These are phyloP conservation scores for Backusella mclennaniae DNA, from an alignment of 192 early-diverging fungal species.

Conservation along the genomic window DNA sequence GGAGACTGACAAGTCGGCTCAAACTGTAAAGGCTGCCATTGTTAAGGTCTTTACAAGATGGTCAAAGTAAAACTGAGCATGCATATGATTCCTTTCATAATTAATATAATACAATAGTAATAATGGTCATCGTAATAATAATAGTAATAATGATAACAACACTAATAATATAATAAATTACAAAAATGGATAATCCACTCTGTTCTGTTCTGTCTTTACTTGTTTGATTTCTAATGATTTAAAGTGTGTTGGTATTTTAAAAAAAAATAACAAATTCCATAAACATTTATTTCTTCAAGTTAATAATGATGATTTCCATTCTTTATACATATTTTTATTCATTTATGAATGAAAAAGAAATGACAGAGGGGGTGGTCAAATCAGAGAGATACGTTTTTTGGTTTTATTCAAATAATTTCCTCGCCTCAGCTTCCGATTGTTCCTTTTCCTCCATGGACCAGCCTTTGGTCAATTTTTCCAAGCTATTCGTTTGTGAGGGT, in stretches of 20 bases:
- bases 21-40: constrained; percentile 72
- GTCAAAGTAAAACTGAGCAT: constrained; percentile 12
- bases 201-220: not conserved
- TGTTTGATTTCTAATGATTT: too few relatives aligned
- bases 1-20: constrained; percentile 84
- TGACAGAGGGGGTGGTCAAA: not conserved
- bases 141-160: not conserved
- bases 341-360: not conserved
- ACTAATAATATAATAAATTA: not conserved
- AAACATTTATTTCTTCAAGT: too few relatives aligned
- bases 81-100: not conserved
- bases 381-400: not conserved
- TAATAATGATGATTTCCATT: too few relatives aligned
- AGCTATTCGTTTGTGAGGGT: constrained; percentile 3
- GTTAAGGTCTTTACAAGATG: constrained; percentile 48
- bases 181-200: not conserved
- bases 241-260: too few relatives aligned
- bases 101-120: not conserved
- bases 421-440: not conserved
- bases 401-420: not conserved
- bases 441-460: constrained; percentile 15
- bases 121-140: not conserved
- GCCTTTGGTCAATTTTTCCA: constrained; percentile 22
- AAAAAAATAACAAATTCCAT: too few relatives aligned
- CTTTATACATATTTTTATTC: not conserved